These are phyloP conservation scores for Barnettozyma botsteinii DNA, from an alignment of 805 yeast species.

Conservation along the genomic window DNA sequence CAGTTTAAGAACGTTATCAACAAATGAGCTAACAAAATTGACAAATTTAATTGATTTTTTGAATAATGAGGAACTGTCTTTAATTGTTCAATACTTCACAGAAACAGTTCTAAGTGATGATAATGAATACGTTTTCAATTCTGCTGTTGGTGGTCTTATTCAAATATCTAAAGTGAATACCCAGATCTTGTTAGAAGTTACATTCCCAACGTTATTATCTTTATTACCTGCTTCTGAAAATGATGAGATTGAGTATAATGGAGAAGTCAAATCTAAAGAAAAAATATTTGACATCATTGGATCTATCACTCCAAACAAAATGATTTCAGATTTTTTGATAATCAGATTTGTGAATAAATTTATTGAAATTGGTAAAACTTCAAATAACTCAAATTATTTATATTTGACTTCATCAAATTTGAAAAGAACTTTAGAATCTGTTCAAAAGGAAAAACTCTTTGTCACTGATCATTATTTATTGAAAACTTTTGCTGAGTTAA, in stretches of 20 bases:
- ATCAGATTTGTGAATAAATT: conserved; percentile 33
- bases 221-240: conserved; percentile 42
- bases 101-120: conserved; percentile 51
- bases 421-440: conserved; percentile 19
- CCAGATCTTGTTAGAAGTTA: conserved; percentile 41
- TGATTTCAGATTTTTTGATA: conserved; percentile 33
- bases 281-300: conserved; percentile 22
- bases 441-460: conserved; percentile 14
- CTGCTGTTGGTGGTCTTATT: conserved; percentile 51
- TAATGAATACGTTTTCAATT: conserved; percentile 46
- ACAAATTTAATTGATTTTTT: conserved; percentile 46
- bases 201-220: conserved; percentile 47
- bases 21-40: conserved; percentile 57
- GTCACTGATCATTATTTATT: conserved; percentile 19
- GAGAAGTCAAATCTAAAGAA: conserved; percentile 22
- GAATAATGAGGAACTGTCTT: conserved; percentile 46
- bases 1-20: conserved; percentile 59
- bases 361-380: conserved; percentile 12
- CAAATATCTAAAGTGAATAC: conserved; percentile 34
- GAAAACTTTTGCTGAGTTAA: conserved; percentile 13
- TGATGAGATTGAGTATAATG: conserved; percentile 24
- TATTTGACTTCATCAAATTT: conserved; percentile 17
- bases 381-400: conserved; percentile 13
- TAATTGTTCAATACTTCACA: conserved; percentile 59
- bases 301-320: conserved; percentile 27